Evolutionary conservation across 768 basidiomycete genomes (phyloP), one percentile per base, ranked within the genome.

Genomic region (Nidularia sp.): DNA sequence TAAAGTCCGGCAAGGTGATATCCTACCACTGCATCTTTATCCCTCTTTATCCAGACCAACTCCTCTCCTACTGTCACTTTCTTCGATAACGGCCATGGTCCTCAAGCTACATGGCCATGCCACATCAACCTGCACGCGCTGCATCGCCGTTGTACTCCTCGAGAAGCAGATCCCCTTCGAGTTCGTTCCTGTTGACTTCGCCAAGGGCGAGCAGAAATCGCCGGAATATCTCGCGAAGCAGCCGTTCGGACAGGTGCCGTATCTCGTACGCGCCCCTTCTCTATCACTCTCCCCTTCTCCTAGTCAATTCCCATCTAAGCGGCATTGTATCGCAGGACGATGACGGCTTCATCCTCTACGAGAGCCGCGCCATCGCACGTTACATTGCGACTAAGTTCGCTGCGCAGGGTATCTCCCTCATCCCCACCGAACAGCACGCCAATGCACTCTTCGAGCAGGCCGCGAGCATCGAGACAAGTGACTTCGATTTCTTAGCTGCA

Each of bases 161-260:
- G 86, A 88, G 64, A 80, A 80, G 60, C 57, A 72, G 1, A 69
- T 88, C 5, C 76, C 81, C 0, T 87, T 79, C 62, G 77, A 81
- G 55, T 57, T 85, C 48, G 53, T 77, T 42, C 8, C 44, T 4
- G 50, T 87, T 55, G 67, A 84, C 56, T 48, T 80, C 15, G 1
- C 44, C 44, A 74, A 74, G 55, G 63, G 60, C 13, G 71, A 74
- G 42, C 79, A 84, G 34, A 85, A 83, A 62, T 2, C 60, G 0
- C 59, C 75, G 0, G 74, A 58, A 7, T 79, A 67, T 67, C 15
- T 75, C 10, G 59, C 65, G 34, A 66, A 72, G 47, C 85, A 90
- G 57, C 88, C 88, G 0, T 87, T 86, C 58, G 82, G 83, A 15
- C 78, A 82, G 56, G 70, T 85, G 25, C 84, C 85, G 2, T 79